A percentile compares a stretch with the other conserved stretches of the same genome.
Evolutionary conservation across 2,329 filamentous ascomycete species (phyloP).

Genomic region (Claviceps spartinae): DNA sequence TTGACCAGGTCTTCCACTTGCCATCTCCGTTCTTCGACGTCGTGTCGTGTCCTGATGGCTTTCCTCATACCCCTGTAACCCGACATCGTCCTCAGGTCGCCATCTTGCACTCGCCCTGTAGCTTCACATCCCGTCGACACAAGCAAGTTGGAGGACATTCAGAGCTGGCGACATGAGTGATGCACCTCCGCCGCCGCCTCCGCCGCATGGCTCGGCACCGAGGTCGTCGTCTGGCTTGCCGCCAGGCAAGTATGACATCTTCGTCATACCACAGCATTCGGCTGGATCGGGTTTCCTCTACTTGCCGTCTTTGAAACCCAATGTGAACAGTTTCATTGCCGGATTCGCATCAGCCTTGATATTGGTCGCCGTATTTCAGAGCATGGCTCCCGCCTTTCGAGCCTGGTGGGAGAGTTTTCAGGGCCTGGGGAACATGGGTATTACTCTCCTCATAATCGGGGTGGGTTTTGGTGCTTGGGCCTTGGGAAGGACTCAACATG

Average conservation of each 20-base stretch:
- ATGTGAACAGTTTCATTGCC: slow-evolving; percentile 81
- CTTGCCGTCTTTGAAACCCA: slow-evolving; percentile 75
- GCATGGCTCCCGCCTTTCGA: slow-evolving; percentile 58
- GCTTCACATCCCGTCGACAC: background rate
- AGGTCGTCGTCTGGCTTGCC: slow-evolving; percentile 58
- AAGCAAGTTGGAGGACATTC: background rate
- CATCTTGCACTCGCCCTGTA: background rate
- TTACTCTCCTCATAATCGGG: slow-evolving; percentile 56
- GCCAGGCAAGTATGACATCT: slow-evolving; percentile 89
- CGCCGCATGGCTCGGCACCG: slow-evolving; percentile 71
- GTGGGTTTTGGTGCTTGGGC: slow-evolving; percentile 72
- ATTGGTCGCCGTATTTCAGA: slow-evolving; percentile 57
- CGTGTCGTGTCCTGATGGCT: slow-evolving; percentile 14
- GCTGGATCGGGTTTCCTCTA: slow-evolving; percentile 84
- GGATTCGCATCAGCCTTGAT: slow-evolving; percentile 69
- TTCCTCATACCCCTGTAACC: slow-evolving; percentile 15
- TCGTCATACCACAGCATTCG: slow-evolving; percentile 87
- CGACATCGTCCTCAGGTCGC: background rate
- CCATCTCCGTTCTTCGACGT: slow-evolving; percentile 1
- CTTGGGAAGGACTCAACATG: slow-evolving; percentile 24
- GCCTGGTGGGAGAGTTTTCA: slow-evolving; percentile 60
- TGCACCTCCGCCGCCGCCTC: slow-evolving; percentile 65
- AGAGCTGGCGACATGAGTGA: slow-evolving; percentile 26
- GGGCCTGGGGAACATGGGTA: slow-evolving; percentile 58
- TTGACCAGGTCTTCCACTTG: background rate